Evolutionary conservation across 805 yeast genomes (phyloP).

Genomic region (Ogataea nakhonphanomensis): DNA sequence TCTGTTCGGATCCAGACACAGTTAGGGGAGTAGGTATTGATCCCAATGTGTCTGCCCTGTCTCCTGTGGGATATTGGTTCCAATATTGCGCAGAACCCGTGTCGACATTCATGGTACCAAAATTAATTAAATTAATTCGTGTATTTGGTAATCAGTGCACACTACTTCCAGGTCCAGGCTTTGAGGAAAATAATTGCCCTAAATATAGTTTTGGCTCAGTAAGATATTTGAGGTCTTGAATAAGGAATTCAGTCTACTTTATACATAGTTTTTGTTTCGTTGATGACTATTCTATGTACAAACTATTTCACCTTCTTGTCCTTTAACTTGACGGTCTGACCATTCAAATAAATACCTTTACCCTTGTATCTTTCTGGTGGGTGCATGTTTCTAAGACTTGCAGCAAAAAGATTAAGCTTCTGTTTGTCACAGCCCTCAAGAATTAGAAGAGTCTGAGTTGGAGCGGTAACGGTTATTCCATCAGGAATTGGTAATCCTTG

Average conservation of each 20-base stretch:
- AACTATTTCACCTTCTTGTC: slow-evolving; percentile 88
- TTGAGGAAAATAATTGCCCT: too few species aligned
- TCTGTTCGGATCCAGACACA: not conserved
- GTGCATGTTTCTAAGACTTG: slow-evolving; percentile 76
- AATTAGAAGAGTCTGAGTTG: slow-evolving; percentile 80
- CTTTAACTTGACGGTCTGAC: slow-evolving; percentile 87
- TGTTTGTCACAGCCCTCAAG: slow-evolving; percentile 88
- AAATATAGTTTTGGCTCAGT: too few species aligned
- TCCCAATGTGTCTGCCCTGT: not conserved
- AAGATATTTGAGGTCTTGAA: too few species aligned
- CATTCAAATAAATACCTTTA: slow-evolving; percentile 90
- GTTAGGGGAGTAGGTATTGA: not conserved
- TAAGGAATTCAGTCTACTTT: not conserved
- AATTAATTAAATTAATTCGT: not conserved
- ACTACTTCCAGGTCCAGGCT: not conserved
- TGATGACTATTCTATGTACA: not conserved
- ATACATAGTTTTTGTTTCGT: not conserved
- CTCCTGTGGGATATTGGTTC: slow-evolving; percentile 7
- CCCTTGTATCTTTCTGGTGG: slow-evolving; percentile 99
- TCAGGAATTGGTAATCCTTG: slow-evolving; percentile 76
- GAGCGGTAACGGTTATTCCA: slow-evolving; percentile 69
- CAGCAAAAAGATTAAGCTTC: slow-evolving; percentile 84
- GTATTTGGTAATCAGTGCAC: not conserved
- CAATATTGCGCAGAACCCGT: slow-evolving; percentile 9
- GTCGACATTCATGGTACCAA: slow-evolving; percentile 7